Evolutionary conservation across 163 green algal species (phyloP), one percentile per base, ranked within the genome.

Genomic region (Scenedesmus sp.): DNA sequence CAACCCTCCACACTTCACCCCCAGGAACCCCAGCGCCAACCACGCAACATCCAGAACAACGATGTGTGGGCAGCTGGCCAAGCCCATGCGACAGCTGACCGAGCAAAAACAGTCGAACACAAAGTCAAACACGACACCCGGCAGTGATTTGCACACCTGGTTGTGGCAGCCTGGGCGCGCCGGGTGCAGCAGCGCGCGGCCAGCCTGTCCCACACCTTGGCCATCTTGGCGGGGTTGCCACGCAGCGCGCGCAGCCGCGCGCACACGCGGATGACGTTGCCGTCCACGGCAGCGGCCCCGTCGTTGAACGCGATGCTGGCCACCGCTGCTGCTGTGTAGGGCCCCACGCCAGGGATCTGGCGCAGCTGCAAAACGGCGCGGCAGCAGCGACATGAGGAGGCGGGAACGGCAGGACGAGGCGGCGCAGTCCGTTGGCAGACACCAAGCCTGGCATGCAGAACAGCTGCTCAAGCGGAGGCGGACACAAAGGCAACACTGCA

Each of bases 251-350:
- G 93, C 89, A 99, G 91, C 26, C 97, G 93, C 40, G 95, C 95
- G n/a, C 99, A 46, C 42, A 99, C 97, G 15, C 98, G 93, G 12
- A 99, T 94, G 9, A 99, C 98, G 92, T 99, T 99, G 43, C 97
- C 98, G 90, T 99, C 98, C 59, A 99, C 98, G 33, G 93, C 95
- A 20, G 95, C 97, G 40, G 94, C 96, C 18, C 87, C 56, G 82
- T 96, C 90, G 73, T 92, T 91, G 88, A 98, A 98, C 0, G 97
- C 98, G 85, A 99, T 99, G 91, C 96, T 98, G 3, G 97, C 95
- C 59, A 99, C 95, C 7, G 98, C 98, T 35, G 91, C 94, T n/a
- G 94, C 94, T 10, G 97, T 99, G 70, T 92, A 92, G 4, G 89
- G 89, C 0, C 89, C 89, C 3, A 92, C 89, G n/a, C 97, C 97